Evolutionary conservation across 2,329 filamentous ascomycete species (phyloP).

Genomic region (Nemania sp.): DNA sequence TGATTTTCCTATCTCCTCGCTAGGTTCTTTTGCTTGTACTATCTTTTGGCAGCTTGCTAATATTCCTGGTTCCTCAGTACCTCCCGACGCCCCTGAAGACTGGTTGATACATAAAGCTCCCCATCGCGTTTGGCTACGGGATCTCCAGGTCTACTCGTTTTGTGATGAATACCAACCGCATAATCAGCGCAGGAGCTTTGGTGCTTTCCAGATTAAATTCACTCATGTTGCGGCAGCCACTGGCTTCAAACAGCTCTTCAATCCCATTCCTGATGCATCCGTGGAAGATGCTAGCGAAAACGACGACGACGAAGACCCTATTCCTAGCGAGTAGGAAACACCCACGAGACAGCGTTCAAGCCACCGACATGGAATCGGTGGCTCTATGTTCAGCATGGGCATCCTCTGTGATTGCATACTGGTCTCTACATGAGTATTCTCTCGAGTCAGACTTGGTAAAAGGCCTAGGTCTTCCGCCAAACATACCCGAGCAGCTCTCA

Average conservation of each 20-base stretch:
- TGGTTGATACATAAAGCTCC: constrained; percentile 57
- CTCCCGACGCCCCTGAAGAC: constrained; percentile 49
- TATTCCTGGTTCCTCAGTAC: constrained; percentile 47
- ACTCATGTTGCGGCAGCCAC: constrained; percentile 41
- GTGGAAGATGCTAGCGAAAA: constrained; percentile 27
- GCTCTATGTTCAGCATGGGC: too few relatives aligned
- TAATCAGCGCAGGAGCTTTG: constrained; percentile 52
- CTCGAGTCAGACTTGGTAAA: too few relatives aligned
- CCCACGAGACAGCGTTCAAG: background rate
- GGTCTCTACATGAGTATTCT: too few relatives aligned
- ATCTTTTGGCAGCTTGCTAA: background rate
- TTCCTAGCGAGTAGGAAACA: constrained; percentile 12
- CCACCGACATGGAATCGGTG: too few relatives aligned
- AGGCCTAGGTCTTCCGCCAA: too few relatives aligned
- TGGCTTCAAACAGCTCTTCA: constrained; percentile 50
- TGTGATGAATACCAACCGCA: constrained; percentile 59
- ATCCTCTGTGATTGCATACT: too few relatives aligned
- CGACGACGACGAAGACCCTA: constrained; percentile 3
- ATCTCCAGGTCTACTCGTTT: constrained; percentile 64
- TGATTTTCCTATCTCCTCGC: background rate
- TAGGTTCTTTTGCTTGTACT: background rate
- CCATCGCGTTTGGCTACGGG: constrained; percentile 55
- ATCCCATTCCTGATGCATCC: constrained; percentile 30
- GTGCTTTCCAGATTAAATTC: constrained; percentile 59
- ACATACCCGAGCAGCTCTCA: too few relatives aligned